Evolutionary conservation across 176 grass and related monocot species (phyloP).

Genomic region (Saccharum spontaneum): DNA sequence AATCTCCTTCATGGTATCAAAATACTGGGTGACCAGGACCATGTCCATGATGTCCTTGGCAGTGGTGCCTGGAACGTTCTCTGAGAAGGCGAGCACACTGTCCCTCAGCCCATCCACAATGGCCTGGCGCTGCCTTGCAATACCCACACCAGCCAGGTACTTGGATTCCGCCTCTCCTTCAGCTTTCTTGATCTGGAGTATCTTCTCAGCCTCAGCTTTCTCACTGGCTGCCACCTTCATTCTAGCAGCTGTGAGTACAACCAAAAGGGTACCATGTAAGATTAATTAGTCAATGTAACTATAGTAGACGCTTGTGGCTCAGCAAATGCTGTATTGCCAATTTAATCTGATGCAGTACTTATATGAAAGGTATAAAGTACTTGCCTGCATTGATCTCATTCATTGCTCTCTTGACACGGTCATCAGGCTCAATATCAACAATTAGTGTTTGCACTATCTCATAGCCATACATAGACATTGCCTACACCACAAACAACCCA

Average conservation of each 20-base stretch:
- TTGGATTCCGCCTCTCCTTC: constrained; percentile 72
- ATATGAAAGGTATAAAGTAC: background rate
- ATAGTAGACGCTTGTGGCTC: background rate
- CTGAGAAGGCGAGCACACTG: constrained; percentile 65
- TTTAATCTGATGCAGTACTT: background rate
- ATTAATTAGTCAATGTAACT: background rate
- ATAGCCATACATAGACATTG: constrained; percentile 66
- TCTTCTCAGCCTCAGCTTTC: constrained; percentile 73
- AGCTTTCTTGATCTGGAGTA: constrained; percentile 58
- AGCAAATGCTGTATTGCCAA: background rate
- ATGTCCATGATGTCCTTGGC: constrained; percentile 67
- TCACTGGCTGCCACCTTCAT: constrained; percentile 59
- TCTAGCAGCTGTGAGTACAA: constrained; percentile 48
- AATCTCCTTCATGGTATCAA: constrained; percentile 64
- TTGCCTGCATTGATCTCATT: constrained; percentile 69
- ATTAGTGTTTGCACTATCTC: constrained; percentile 68
- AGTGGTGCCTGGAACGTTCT: constrained; percentile 55
- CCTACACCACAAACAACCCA: constrained; percentile 37
- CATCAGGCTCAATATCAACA: constrained; percentile 68
- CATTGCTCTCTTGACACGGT: constrained; percentile 61
- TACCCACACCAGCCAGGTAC: constrained; percentile 58
- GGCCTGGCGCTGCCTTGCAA: constrained; percentile 64
- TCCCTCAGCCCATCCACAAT: constrained; percentile 63
- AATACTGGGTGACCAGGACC: constrained; percentile 62
- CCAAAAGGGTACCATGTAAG: background rate